A percentile compares a stretch with the other conserved stretches of the same genome.
Evolutionary conservation across 116 monocot genomes (phyloP).

Genomic region (Posidonia oceanica): DNA sequence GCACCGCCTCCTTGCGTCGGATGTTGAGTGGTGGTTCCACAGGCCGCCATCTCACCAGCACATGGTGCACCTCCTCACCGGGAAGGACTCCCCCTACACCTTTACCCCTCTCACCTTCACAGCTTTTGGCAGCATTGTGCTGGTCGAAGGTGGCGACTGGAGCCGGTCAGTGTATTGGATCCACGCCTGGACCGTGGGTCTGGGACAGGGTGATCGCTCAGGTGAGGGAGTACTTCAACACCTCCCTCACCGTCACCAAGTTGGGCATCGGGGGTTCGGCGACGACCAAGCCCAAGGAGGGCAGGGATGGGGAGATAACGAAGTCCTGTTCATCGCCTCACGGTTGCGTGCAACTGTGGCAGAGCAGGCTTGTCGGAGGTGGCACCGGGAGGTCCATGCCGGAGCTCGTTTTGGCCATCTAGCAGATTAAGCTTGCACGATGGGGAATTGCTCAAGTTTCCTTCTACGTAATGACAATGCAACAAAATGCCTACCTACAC

Average conservation of each 20-base stretch:
- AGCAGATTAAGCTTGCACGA: neutral
- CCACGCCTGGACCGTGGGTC: slow-evolving; percentile 51
- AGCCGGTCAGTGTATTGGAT: slow-evolving; percentile 27
- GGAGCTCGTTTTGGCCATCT: slow-evolving; percentile 40
- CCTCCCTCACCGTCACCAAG: slow-evolving; percentile 24
- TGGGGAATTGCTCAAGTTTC: too few relatives aligned
- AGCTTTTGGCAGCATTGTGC: slow-evolving; percentile 32
- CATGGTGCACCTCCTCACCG: slow-evolving; percentile 40
- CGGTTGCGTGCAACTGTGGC: slow-evolving; percentile 12
- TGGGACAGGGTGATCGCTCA: slow-evolving; percentile 22
- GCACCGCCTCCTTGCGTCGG: slow-evolving; percentile 28
- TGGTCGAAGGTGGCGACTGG: slow-evolving; percentile 48
- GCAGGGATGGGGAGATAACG: too few relatives aligned
- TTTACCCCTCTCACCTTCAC: slow-evolving; percentile 12
- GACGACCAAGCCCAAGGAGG: too few relatives aligned
- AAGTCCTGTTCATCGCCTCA: neutral
- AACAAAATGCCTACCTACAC: too few relatives aligned
- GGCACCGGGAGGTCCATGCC: slow-evolving; percentile 24
- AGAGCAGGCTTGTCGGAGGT: slow-evolving; percentile 18
- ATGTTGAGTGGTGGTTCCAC: slow-evolving; percentile 58
- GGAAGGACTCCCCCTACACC: neutral
- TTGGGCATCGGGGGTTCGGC: slow-evolving; percentile 2
- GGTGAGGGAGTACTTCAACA: slow-evolving; percentile 43
- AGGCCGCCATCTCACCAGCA: slow-evolving; percentile 32
- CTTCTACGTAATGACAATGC: too few relatives aligned